These are phyloP conservation scores for Rhodotorula sp. DNA, from an alignment of 1,284 basidiomycete species.

Conservation along the genomic window DNA sequence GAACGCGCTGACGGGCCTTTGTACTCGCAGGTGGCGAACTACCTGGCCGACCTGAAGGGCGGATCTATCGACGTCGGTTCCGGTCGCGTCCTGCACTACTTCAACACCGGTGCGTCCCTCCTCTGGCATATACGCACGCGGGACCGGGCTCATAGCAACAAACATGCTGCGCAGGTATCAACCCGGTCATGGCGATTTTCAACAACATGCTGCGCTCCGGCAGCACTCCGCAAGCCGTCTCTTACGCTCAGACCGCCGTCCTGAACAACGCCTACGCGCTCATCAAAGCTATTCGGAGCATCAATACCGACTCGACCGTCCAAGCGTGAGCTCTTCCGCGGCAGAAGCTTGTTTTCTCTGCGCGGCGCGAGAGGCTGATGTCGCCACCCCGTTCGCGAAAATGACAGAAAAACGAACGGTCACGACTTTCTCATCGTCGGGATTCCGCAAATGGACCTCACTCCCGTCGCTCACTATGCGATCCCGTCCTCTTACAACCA, in stretches of 20 bases:
- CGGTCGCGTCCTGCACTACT: slow-evolving; percentile 35
- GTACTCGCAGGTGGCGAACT: slow-evolving; percentile 13
- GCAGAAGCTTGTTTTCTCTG: no score
- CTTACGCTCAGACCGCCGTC: slow-evolving; percentile 19
- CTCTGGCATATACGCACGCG: not conserved
- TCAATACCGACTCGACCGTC: slow-evolving; percentile 6
- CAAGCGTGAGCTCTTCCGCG: no score
- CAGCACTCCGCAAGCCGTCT: slow-evolving; percentile 4
- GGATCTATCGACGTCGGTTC: slow-evolving; percentile 6
- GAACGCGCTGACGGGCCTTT: not conserved
- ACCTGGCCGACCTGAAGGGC: slow-evolving; percentile 22
- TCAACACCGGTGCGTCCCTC: slow-evolving; percentile 24
- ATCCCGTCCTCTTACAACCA: slow-evolving; percentile 12
- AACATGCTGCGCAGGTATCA: slow-evolving; percentile 23
- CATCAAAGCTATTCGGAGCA: slow-evolving; percentile 1
- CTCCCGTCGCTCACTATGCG: slow-evolving; percentile 22
- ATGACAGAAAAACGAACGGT: slow-evolving; percentile 7
- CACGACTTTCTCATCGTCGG: slow-evolving; percentile 35
- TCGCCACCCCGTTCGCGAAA: no score
- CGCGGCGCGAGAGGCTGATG: no score
- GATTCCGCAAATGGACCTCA: slow-evolving; percentile 36
- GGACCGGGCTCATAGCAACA: not conserved
- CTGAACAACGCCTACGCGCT: slow-evolving; percentile 17
- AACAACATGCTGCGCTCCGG: slow-evolving; percentile 14
- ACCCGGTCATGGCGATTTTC: slow-evolving; percentile 35